Evolutionary conservation across 495 filamentous ascomycete genomes (phyloP), one percentile per base, ranked within the genome.

Genomic region (Annulohypoxylon moriforme): DNA sequence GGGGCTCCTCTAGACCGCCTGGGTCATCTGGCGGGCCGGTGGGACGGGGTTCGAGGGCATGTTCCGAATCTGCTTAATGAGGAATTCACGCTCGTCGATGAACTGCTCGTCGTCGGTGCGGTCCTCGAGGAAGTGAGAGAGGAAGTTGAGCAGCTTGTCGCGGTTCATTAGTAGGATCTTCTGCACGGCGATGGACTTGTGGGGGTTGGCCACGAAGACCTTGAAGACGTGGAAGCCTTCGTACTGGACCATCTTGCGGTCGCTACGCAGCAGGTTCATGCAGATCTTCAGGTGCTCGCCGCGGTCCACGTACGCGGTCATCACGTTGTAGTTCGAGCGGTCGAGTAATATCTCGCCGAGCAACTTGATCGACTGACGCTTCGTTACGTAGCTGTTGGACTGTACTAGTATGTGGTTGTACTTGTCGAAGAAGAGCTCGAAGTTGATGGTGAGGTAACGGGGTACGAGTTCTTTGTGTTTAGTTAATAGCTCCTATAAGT

Each of bases 161-260:
- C 94, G 89, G 79, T 99, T 99, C 84, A 96, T 97, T 68, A 97
- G 89, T 60, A 99, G 80, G 75, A 99, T 98, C 75, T 94, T 92
- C 74, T 97, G 93, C 42, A 99, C 96, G 9, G 93, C 92, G 60
- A 93, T 86, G 27, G 93, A 96, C 81, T 99, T 99, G 84, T 97
- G 64, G 88, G 96, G 84, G 77, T 99, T 98, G 52, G 96, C 96
- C 53, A 98, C 96, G 81, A 99, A 99, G 64, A 99, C 94, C 85
- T 99, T 99, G 84, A 99, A 99, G 36, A 99, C 95, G 79, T 99
- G 96, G 79, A 99, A 99, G 24, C 94, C 95, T 80, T 99, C 96
- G 77, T 98, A 99, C 77, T 98, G 94, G 56, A 99, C 96, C 93
- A 98, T 99, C 78, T 96, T 94, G 73, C 94, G 88, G 77, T 98